Evolutionary conservation across 2,329 filamentous ascomycete species (phyloP), one percentile per base, ranked within the genome.

Genomic region (Sporothrix mexicana): DNA sequence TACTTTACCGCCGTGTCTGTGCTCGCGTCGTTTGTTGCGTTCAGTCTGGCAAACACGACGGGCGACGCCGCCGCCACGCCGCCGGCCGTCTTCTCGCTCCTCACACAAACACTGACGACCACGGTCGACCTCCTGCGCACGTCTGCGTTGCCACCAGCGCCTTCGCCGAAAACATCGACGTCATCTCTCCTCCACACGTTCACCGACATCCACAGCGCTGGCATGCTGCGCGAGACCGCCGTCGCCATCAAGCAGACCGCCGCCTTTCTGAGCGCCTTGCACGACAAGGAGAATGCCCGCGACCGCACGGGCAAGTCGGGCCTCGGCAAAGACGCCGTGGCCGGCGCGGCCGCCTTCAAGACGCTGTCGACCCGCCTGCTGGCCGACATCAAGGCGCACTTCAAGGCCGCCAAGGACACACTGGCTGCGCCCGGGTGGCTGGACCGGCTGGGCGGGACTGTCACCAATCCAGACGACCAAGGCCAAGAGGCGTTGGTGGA

Each of bases 1-100:
- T 86, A 85, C 77, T 87, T 83, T 77, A 83, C 83, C 2, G 74
- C 82, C 0, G 73, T 86, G 30, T 81, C 82, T 30, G 74, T 85
- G 7, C 81, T 88, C 1, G 79, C 82, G 7, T 75, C 78, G 0
- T 73, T 78, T 6, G 73, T 79, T 0, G 74, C 77, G 8, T 74
- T 77, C 0, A 74, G 73, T 9, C 73, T 81, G 49, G 73, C 74
- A 9, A 66, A 47, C 41, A 66, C 61, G 1, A 25, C 61, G 1
- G 61, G 20, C 2, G 61, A 66, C 3, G 20, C 61, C 9, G 76
- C 72, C 73, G 41, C 67, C 1, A 4, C 59, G 3, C 20, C 70
- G 41, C 61, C 72, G 2, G 3, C 36, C 23, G 30, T 72, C 1
- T 66, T 70, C 12, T 20, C 30, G 12, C 4, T 73, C 3, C 45